Evolutionary conservation across 1,284 basidiomycete species (phyloP).

Genomic region (Veloboletus limbatus): DNA sequence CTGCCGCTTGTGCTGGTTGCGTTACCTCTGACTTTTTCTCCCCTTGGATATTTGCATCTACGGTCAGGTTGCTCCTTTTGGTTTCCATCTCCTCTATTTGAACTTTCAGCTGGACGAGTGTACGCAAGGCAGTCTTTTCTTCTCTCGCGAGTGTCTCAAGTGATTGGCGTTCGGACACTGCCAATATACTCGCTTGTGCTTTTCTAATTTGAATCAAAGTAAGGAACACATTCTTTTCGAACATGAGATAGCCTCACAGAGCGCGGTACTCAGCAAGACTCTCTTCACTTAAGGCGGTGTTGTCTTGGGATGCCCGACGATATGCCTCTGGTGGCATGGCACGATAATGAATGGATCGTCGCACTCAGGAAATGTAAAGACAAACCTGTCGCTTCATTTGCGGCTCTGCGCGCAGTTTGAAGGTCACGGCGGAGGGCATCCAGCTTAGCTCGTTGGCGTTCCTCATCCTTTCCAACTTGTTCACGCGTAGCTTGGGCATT

Average conservation of each 20-base stretch:
- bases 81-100: slow-evolving; percentile 67
- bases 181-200: slow-evolving; percentile 72
- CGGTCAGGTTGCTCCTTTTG: slow-evolving; percentile 57
- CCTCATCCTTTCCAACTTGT: slow-evolving; percentile 67
- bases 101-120: slow-evolving; percentile 63
- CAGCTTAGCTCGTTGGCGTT: slow-evolving; percentile 64
- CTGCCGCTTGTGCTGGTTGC: neutral
- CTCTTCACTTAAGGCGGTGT: slow-evolving; percentile 78
- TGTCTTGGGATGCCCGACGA: slow-evolving; percentile 68
- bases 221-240: slow-evolving; percentile 2
- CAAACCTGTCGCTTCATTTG: slow-evolving; percentile 75
- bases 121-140: slow-evolving; percentile 70
- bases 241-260: slow-evolving; percentile 52
- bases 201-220: slow-evolving; percentile 50
- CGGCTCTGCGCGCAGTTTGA: slow-evolving; percentile 62
- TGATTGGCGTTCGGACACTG: slow-evolving; percentile 84
- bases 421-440: slow-evolving; percentile 63
- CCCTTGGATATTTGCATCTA: slow-evolving; percentile 56
- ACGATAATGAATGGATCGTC: slow-evolving; percentile 2
- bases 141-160: slow-evolving; percentile 83
- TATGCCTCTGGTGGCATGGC: slow-evolving; percentile 60
- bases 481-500: slow-evolving; percentile 66
- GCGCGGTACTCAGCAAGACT: slow-evolving; percentile 86
- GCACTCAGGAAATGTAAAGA: neutral
- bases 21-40: slow-evolving; percentile 62